Evolutionary conservation across 768 basidiomycete genomes (phyloP).

Genomic region (Suillus subaureus): DNA sequence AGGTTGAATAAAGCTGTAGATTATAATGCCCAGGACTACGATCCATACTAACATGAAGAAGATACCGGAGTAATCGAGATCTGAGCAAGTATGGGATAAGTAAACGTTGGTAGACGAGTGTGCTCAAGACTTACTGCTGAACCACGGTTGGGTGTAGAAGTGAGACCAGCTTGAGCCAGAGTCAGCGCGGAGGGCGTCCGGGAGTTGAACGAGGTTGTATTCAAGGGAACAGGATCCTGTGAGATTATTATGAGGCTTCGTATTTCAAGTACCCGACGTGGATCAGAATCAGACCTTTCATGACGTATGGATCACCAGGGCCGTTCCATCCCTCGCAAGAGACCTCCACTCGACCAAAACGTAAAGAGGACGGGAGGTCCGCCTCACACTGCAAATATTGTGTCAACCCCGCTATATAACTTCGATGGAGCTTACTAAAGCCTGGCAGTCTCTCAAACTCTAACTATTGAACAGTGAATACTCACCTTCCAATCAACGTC

Average conservation of each 20-base stretch:
- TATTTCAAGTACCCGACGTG: not conserved
- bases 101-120: not conserved
- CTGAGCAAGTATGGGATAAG: conserved; percentile 32
- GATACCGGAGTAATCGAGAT: conserved; percentile 46
- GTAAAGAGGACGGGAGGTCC: conserved; percentile 79
- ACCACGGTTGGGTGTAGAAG: conserved; percentile 16
- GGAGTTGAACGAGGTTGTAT: conserved; percentile 78
- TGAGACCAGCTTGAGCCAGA: conserved; percentile 15
- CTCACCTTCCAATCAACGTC: conserved; percentile 92
- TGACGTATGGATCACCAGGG: conserved; percentile 80
- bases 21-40: conserved; percentile 49
- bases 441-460: not conserved
- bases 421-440: conserved; percentile 3
- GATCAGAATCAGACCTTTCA: conserved; percentile 63
- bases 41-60: conserved; percentile 63
- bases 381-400: conserved; percentile 71
- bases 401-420: conserved; percentile 11
- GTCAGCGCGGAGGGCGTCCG: conserved; percentile 35
- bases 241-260: conserved; percentile 3
- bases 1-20: conserved; percentile 61
- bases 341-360: conserved; percentile 85
- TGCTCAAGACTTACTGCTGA: conserved; percentile 24
- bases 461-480: conserved; percentile 3
- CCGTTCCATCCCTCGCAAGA: conserved; percentile 90
- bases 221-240: conserved; percentile 86